phyloP scores from a whole-genome alignment of 2,329 filamentous ascomycete genomes.

The Camillea tinctor region DNA sequence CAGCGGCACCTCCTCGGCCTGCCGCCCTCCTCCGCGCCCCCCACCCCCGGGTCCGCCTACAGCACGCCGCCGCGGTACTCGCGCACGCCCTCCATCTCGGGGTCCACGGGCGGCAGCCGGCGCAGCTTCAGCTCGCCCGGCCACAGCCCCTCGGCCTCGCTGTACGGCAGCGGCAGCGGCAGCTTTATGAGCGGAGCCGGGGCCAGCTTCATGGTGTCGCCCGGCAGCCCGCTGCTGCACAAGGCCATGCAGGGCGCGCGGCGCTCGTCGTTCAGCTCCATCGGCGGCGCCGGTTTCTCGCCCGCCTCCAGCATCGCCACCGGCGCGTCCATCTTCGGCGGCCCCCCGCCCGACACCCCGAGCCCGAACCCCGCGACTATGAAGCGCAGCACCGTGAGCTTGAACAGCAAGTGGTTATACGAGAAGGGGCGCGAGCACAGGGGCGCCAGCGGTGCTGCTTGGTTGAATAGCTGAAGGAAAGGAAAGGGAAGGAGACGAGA shows the following conservation, averaged over 20 bases:
- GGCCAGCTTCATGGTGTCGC: conserved; percentile 37
- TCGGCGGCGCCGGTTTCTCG: conserved; percentile 54
- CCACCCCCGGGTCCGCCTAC: conserved; percentile 70
- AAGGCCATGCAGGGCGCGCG: conserved; percentile 60
- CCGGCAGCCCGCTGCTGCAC: conserved; percentile 61
- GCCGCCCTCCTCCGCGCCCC: conserved; percentile 59
- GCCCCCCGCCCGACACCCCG: conserved; percentile 60
- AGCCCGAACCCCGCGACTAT: conserved; percentile 61
- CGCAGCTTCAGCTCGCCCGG: conserved; percentile 60
- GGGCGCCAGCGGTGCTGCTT: conserved; percentile 38
- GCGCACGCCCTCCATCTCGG: conserved; percentile 65
- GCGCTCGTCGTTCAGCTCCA: conserved; percentile 63
- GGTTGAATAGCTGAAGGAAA: background rate
- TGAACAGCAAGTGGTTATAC: conserved; percentile 96
- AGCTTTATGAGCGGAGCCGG: conserved; percentile 21
- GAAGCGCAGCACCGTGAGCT: conserved; percentile 69
- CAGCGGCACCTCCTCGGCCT: conserved; percentile 85
- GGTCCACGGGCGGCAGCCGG: conserved; percentile 60
- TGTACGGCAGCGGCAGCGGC: conserved; percentile 30
- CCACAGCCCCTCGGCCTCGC: conserved; percentile 45
- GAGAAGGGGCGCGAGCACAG: conserved; percentile 65
- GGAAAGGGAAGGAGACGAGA: too few relatives aligned
- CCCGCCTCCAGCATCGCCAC: conserved; percentile 49
- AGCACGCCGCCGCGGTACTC: conserved; percentile 86
- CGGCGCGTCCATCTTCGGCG: conserved; percentile 48